Evolutionary conservation across 257 asterid species (phyloP).

Genomic region (Solanum bulbocastanum): DNA sequence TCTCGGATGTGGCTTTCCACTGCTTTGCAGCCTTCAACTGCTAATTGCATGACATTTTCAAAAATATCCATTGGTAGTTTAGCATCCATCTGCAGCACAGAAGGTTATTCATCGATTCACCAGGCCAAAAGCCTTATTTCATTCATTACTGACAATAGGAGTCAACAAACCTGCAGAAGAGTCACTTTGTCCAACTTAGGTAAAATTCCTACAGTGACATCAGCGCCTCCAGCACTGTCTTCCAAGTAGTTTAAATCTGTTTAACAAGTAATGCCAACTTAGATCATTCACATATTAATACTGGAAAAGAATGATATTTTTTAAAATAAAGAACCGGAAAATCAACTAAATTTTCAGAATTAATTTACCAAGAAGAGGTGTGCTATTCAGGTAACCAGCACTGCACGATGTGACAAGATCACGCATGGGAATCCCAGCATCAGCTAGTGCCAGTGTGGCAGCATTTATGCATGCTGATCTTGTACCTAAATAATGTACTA

Average conservation of each 20-base stretch:
- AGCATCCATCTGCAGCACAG: constrained; percentile 65
- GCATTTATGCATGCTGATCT: constrained; percentile 99
- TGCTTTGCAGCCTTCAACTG: constrained; percentile 89
- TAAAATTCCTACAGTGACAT: constrained; percentile 86
- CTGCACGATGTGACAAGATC: constrained; percentile 93
- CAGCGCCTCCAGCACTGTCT: constrained; percentile 99
- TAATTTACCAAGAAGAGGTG: constrained; percentile 72
- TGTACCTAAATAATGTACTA: constrained; percentile 47
- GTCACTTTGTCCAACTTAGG: constrained; percentile 91
- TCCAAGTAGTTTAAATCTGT: constrained; percentile 86
- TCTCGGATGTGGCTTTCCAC: constrained; percentile 73
- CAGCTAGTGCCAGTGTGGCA: constrained; percentile 93
- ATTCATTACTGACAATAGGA: neutral
- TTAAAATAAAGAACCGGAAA: neutral
- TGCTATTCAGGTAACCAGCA: constrained; percentile 74
- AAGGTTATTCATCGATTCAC: neutral
- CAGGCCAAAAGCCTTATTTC: neutral
- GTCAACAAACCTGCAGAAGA: constrained; percentile 68
- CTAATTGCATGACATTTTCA: constrained; percentile 86
- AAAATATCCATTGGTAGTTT: constrained; percentile 74
- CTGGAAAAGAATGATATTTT: neutral
- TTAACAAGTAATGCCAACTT: neutral
- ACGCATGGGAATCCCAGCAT: constrained; percentile 96
- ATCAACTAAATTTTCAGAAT: neutral
- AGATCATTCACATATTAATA: neutral